phyloP scores from a whole-genome alignment of 1,284 basidiomycete species.

The Apiotrichum porosum region DNA sequence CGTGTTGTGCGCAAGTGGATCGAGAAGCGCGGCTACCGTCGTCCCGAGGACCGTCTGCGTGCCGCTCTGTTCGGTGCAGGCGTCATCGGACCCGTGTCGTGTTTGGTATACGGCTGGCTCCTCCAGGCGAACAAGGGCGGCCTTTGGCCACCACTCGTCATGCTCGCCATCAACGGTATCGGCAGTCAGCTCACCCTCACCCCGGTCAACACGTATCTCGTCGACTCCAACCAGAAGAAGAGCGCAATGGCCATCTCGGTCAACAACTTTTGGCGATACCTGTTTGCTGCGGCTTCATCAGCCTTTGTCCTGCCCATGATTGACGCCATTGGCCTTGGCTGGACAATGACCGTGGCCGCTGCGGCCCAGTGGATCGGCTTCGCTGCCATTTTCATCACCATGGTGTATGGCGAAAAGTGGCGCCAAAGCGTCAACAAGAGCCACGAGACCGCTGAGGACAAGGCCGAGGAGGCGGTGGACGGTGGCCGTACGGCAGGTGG shows the following conservation, averaged over 20 bases:
- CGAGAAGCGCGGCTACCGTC: conserved; percentile 51
- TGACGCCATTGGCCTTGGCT: conserved; percentile 55
- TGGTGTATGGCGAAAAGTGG: conserved; percentile 34
- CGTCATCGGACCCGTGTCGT: conserved; percentile 49
- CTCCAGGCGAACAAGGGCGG: conserved; percentile 34
- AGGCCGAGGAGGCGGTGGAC: conserved; percentile 4
- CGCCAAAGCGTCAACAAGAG: conserved; percentile 20
- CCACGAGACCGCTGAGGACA: not conserved
- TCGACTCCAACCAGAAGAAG: conserved; percentile 56
- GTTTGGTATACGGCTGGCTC: conserved; percentile 43
- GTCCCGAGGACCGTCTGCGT: conserved; percentile 60
- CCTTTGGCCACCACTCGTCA: conserved; percentile 34
- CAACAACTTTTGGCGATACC: conserved; percentile 44
- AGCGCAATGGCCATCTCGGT: conserved; percentile 55
- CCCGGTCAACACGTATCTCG: conserved; percentile 56
- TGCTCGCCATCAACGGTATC: conserved; percentile 49
- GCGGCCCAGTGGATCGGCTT: conserved; percentile 37
- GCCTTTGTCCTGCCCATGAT: conserved; percentile 55
- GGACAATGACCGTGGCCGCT: conserved; percentile 54
- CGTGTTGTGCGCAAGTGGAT: conserved; percentile 52
- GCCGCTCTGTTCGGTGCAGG: conserved; percentile 53
- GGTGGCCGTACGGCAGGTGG: not conserved
- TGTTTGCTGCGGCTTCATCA: conserved; percentile 49
- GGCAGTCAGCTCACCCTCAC: conserved; percentile 51
- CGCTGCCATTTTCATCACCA: conserved; percentile 12